Percentiles rank a stretch among this genome's conserved stretches.
Conservation (phyloP, 2,329 filamentous ascomycete genomes). For the Penicillium sp. region DNA sequence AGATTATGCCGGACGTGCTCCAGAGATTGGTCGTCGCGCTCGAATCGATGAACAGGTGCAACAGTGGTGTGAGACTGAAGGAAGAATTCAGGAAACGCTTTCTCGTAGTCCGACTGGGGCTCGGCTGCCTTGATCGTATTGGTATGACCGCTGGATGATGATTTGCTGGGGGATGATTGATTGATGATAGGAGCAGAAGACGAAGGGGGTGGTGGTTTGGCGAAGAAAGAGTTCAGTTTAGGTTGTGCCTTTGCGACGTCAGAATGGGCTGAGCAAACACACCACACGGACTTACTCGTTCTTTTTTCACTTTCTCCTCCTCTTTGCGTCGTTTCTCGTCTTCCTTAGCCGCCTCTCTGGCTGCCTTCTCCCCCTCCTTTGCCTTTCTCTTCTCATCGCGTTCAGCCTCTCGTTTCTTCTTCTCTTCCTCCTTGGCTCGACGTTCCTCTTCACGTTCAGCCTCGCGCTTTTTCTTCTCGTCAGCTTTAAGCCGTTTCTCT, state of each 20-base stretch:
- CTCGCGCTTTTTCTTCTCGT: no score
- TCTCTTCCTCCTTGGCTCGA: no score
- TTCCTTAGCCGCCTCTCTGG: no score
- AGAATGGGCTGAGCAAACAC: conserved; percentile 5
- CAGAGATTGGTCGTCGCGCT: conserved; percentile 54
- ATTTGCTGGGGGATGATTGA: conserved; percentile 29
- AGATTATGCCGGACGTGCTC: conserved; percentile 50
- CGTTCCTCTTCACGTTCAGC: no score
- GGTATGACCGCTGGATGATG: conserved; percentile 6
- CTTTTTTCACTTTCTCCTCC: conserved; percentile 46
- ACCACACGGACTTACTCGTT: conserved; percentile 33
- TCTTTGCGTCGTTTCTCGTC: conserved; percentile 46
- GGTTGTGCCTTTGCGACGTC: conserved; percentile 48
- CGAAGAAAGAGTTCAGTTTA: conserved; percentile 48
- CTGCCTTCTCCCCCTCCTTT: conserved; percentile 45
- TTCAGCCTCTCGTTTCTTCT: no score
- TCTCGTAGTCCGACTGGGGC: conserved; percentile 54
- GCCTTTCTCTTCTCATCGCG: conserved; percentile 43
- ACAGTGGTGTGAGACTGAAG: conserved; percentile 67
- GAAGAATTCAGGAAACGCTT: conserved; percentile 74
- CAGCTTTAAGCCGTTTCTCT: no score
- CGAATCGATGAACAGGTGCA: conserved; percentile 52
- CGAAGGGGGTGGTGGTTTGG: conserved; percentile 36
- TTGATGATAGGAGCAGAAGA: conserved; percentile 15
- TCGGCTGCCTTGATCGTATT: conserved; percentile 11